Base-by-base conservation (phyloP, 2,329 filamentous ascomycete genomes). In the Ophiostoma ips region DNA sequence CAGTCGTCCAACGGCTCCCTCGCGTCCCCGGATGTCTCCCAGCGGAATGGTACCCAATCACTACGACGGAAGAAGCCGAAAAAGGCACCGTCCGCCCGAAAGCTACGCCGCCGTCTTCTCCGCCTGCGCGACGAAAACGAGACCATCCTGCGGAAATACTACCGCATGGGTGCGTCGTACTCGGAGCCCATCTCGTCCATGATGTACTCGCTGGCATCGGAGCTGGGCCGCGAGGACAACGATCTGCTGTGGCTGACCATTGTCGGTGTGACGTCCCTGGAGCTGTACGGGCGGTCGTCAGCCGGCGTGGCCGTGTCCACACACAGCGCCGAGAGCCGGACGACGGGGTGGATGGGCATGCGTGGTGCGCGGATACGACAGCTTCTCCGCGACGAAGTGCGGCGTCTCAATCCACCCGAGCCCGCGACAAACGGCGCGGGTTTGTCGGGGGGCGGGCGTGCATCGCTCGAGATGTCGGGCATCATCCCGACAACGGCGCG, bases 161-260 rank as follows among this genome's bases (percentile, higher is more conserved):
- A 96, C 67, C 76, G 80, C 28, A 75, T 87, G 30, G 92, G 92
- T 37, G 83, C 86, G 3, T 94, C 88, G 2, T 95, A 94, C 62
- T 90, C 90, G 0, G 92, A 98, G 62, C 92, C 92, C 1, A 86
- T 96, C 50, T 92, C 89, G 0, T 94, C 89, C 0, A 83, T 96
- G 68, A 78, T 95, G 61, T 98, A 96, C 65, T 94, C 88, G 0
- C 73, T 98, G 13, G 92, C 90, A 1, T 95, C 89, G 1, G 92
- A 96, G 61, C 77, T 98, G 7, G 92, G 92, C 55, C 84, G 89
- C 49, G 92, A 96, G 71, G 90, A 96, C 64, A 98, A 96, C 59
- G 89, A 98, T 59, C 72, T 96, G 19, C 73, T 98, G 13, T 98
- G 92, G 92, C 75, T 95, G 52, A 81, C 88, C 6, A 95, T 96